Conservation (phyloP, 2,329 filamentous ascomycete genomes). For the Scedosporium boydii region DNA sequence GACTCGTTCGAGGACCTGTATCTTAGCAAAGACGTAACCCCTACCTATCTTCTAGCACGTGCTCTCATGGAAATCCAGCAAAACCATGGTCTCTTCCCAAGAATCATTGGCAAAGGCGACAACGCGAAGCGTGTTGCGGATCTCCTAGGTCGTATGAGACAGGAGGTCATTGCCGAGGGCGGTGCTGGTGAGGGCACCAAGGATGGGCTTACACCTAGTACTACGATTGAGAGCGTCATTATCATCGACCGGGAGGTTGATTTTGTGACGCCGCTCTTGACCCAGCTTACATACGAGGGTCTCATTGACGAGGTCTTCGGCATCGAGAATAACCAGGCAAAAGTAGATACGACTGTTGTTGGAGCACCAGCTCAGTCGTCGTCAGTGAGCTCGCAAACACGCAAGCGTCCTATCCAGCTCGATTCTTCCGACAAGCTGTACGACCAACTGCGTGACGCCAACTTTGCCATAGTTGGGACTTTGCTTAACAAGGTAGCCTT, state of each 20-base stretch:
- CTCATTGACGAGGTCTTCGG: slow-evolving; percentile 89
- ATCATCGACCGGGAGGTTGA: slow-evolving; percentile 95
- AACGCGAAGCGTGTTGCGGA: slow-evolving; percentile 85
- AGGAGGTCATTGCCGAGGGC: slow-evolving; percentile 75
- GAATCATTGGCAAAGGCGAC: slow-evolving; percentile 91
- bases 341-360: slow-evolving; percentile 83
- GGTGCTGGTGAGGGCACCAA: slow-evolving; percentile 52
- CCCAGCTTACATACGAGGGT: slow-evolving; percentile 93
- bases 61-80: slow-evolving; percentile 92
- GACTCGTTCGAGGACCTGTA: slow-evolving; percentile 83
- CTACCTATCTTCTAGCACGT: slow-evolving; percentile 80
- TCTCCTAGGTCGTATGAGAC: slow-evolving; percentile 80
- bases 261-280: slow-evolving; percentile 82
- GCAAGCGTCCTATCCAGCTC: slow-evolving; percentile 80
- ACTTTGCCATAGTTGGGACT: slow-evolving; percentile 89
- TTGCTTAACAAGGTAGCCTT: slow-evolving; percentile 85
- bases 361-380: slow-evolving; percentile 59
- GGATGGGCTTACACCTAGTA: slow-evolving; percentile 72
- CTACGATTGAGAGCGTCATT: slow-evolving; percentile 79
- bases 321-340: slow-evolving; percentile 85
- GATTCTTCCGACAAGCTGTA: slow-evolving; percentile 87
- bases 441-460: slow-evolving; percentile 77
- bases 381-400: slow-evolving; percentile 46
- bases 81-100: slow-evolving; percentile 84
- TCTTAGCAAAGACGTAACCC: slow-evolving; percentile 80